These are phyloP conservation scores for Boletus bicolor DNA, from an alignment of 768 basidiomycete genomes.

Conservation along the genomic window DNA sequence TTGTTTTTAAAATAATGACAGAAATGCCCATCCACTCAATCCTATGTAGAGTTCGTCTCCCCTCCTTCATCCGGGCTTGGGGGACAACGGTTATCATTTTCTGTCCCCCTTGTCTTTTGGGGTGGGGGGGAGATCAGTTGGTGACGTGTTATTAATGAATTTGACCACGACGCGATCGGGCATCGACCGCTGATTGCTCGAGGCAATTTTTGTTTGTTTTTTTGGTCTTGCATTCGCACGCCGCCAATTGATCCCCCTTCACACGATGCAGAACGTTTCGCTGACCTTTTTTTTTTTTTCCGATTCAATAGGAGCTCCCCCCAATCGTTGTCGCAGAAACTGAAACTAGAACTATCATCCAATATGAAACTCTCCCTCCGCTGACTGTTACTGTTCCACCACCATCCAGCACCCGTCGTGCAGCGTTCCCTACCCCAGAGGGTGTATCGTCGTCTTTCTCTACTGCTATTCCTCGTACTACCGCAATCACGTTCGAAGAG, in stretches of 20 bases:
- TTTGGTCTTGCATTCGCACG: conserved; percentile 21
- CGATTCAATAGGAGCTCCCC: conserved; percentile 39
- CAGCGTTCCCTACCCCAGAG: conserved; percentile 69
- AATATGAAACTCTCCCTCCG: conserved; percentile 46
- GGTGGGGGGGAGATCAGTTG: conserved; percentile 38
- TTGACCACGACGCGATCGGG: conserved; percentile 29
- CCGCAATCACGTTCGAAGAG: conserved; percentile 66
- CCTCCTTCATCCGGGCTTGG: conserved; percentile 91
- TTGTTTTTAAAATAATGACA: conserved; percentile 27
- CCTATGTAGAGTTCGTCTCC: conserved; percentile 73
- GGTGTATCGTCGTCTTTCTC: conserved; percentile 53
- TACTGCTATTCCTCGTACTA: conserved; percentile 69
- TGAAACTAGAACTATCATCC: conserved; percentile 62
- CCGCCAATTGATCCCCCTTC: conserved; percentile 38
- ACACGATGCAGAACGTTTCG: conserved; percentile 25
- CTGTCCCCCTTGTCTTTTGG: conserved; percentile 67
- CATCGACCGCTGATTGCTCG: conserved; percentile 26
- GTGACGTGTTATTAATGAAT: conserved; percentile 23
- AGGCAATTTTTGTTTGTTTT: conserved; percentile 34
- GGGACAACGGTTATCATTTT: conserved; percentile 71
- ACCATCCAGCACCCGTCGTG: conserved; percentile 75
- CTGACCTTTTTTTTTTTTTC: conserved; percentile 33
- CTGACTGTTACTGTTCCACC: conserved; percentile 69
- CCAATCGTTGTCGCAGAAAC: conserved; percentile 44
- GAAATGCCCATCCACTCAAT: conserved; percentile 31